Evolutionary conservation across 1,139 yeast genomes (phyloP).

Genomic region (Nakaseomyces glabratus): DNA sequence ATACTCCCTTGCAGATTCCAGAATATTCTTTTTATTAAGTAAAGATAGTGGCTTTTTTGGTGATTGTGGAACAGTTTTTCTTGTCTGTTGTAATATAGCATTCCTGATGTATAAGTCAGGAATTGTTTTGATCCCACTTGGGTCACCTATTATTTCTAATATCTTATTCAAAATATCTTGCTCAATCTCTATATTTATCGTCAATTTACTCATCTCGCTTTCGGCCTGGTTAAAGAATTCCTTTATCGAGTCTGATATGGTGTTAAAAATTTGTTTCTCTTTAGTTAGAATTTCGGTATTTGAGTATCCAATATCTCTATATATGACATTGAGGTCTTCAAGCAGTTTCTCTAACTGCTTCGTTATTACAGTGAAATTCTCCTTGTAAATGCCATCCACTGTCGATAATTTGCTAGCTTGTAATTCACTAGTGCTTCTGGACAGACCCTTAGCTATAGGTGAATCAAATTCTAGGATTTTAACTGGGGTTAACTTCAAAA

Average conservation of each 20-base stretch:
- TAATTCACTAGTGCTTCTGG: conserved; percentile 2
- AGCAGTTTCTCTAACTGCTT: conserved; percentile 29
- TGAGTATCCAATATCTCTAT: conserved; percentile 35
- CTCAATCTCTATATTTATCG: conserved; percentile 26
- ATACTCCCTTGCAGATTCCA: conserved; percentile 27
- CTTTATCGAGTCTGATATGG: conserved; percentile 31
- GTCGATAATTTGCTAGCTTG: conserved; percentile 6
- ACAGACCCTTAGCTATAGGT: conserved; percentile 11
- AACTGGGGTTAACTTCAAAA: conserved; percentile 22
- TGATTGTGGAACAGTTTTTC: conserved; percentile 27
- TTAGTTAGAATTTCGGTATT: conserved; percentile 31
- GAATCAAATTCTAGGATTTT: conserved; percentile 19
- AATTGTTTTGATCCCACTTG: conserved; percentile 32
- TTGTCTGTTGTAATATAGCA: conserved; percentile 26
- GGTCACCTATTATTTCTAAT: conserved; percentile 30
- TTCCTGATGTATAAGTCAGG: conserved; percentile 35
- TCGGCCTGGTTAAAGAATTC: conserved; percentile 32
- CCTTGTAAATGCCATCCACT: conserved; percentile 17
- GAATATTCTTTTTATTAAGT: conserved; percentile 28
- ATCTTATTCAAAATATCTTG: conserved; percentile 28
- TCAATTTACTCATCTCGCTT: conserved; percentile 27
- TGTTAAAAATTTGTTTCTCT: conserved; percentile 31
- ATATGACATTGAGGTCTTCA: conserved; percentile 31
- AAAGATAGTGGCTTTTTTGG: conserved; percentile 31
- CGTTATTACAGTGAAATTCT: conserved; percentile 31